Conservation (phyloP, 2,329 filamentous ascomycete genomes). For the Juglanconis sp. region DNA sequence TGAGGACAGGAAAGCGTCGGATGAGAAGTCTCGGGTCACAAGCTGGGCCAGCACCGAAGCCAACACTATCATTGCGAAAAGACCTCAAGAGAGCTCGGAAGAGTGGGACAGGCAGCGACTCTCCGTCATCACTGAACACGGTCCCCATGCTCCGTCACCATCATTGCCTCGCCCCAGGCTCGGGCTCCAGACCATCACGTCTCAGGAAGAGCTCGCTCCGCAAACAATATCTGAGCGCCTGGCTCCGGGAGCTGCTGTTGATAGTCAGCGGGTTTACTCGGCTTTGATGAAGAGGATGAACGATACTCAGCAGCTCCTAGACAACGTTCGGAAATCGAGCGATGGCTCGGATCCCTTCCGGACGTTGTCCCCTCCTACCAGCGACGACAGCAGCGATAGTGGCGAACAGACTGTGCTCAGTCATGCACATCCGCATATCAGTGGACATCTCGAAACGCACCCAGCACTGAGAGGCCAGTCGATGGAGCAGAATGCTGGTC, state of each 20-base stretch:
- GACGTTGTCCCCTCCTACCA: conserved; percentile 13
- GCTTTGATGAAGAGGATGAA: conserved; percentile 58
- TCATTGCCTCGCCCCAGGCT: conserved; percentile 28
- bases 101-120: conserved; percentile 55
- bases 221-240: neutral
- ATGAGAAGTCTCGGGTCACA: conserved; percentile 63
- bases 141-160: conserved; percentile 39
- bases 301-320: conserved; percentile 32
- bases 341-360: conserved; percentile 17
- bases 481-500: neutral
- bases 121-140: conserved; percentile 62
- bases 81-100: conserved; percentile 29
- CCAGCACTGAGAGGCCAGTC: neutral
- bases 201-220: conserved; percentile 16
- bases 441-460: neutral
- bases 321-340: conserved; percentile 19
- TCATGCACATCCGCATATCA: neutral
- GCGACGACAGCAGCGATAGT: conserved; percentile 1
- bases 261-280: conserved; percentile 60
- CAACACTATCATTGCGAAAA: conserved; percentile 49
- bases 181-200: conserved; percentile 25
- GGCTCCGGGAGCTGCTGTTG: conserved; percentile 33
- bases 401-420: neutral
- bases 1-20: conserved; percentile 34
- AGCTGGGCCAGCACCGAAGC: conserved; percentile 68